phyloP scores from a whole-genome alignment of 2,329 filamentous ascomycete species.

The Alternaria gansuensis region DNA sequence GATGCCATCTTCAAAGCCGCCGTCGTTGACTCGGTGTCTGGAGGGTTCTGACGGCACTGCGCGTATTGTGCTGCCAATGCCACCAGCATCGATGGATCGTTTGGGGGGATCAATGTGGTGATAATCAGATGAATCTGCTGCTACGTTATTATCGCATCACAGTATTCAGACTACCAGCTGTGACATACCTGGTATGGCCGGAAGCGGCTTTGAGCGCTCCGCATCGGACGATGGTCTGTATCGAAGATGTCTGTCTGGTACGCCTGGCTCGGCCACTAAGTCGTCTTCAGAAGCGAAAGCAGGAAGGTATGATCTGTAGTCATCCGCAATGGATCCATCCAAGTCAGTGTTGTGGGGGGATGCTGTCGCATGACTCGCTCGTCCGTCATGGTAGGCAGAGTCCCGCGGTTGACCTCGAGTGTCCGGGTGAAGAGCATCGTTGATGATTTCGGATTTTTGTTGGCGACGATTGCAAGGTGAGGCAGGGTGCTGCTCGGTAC shows the following conservation, averaged over 20 bases:
- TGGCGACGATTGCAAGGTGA: constrained; percentile 4
- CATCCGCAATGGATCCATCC: constrained; percentile 31
- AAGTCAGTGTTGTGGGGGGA: constrained; percentile 10
- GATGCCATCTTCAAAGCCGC: constrained; percentile 22
- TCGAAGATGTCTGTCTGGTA: constrained; percentile 43
- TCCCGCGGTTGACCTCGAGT: constrained; percentile 26
- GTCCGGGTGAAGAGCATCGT: constrained; percentile 10
- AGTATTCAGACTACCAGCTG: neutral
- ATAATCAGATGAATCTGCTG: constrained; percentile 11
- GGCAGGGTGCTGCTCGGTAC: constrained; percentile 8
- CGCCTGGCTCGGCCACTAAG: constrained; percentile 52
- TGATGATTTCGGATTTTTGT: constrained; percentile 5
- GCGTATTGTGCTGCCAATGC: constrained; percentile 2
- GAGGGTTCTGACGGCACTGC: constrained; percentile 10
- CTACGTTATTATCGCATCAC: neutral
- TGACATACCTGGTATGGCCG: constrained; percentile 21
- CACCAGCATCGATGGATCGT: neutral
- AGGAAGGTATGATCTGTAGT: constrained; percentile 36
- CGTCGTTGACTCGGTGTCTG: constrained; percentile 16
- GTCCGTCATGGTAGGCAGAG: constrained; percentile 21
- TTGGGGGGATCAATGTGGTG: constrained; percentile 2
- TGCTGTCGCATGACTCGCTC: constrained; percentile 4
- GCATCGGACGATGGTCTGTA: constrained; percentile 24
- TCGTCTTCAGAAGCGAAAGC: constrained; percentile 24
- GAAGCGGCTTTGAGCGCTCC: constrained; percentile 14